A percentile compares a stretch with the other conserved stretches of the same genome.
Evolutionary conservation across 2,329 filamentous ascomycete species (phyloP).

Genomic region (Arthrobotrys megalospora): DNA sequence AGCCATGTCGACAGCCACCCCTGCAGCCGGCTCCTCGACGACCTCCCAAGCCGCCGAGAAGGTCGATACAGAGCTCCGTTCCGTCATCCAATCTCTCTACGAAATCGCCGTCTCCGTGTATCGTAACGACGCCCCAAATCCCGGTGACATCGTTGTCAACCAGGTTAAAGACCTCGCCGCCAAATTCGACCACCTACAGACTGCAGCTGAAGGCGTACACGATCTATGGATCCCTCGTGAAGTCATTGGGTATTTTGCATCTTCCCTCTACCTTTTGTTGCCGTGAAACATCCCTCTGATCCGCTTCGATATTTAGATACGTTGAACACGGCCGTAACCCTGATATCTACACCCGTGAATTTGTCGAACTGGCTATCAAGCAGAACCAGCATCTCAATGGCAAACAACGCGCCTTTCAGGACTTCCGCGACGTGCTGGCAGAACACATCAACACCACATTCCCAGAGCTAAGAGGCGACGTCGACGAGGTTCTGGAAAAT

Average conservation of each 20-base stretch:
- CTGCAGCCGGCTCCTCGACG: constrained; percentile 10
- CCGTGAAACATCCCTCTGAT: background rate
- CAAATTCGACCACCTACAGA: constrained; percentile 34
- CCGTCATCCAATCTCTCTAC: constrained; percentile 77
- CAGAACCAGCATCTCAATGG: constrained; percentile 78
- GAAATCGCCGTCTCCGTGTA: constrained; percentile 76
- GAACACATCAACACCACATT: constrained; percentile 73
- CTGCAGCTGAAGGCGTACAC: constrained; percentile 64
- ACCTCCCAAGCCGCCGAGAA: constrained; percentile 35
- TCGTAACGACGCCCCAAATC: constrained; percentile 71
- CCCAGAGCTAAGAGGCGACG: constrained; percentile 74
- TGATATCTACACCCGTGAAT: constrained; percentile 81
- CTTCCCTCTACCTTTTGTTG: constrained; percentile 40
- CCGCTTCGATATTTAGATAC: constrained; percentile 74
- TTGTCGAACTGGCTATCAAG: constrained; percentile 78
- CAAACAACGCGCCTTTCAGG: constrained; percentile 75
- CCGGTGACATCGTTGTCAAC: constrained; percentile 73
- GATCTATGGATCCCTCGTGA: constrained; percentile 69
- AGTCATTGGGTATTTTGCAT: constrained; percentile 67
- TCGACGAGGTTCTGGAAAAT: constrained; percentile 70
- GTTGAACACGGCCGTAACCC: constrained; percentile 81
- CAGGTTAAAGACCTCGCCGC: constrained; percentile 69
- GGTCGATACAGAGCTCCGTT: constrained; percentile 73
- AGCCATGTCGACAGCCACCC: constrained; percentile 48
- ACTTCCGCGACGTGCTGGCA: constrained; percentile 76